These are phyloP conservation scores for Tylopilus vinaceipallidus DNA, from an alignment of 768 basidiomycete genomes.

Conservation along the genomic window DNA sequence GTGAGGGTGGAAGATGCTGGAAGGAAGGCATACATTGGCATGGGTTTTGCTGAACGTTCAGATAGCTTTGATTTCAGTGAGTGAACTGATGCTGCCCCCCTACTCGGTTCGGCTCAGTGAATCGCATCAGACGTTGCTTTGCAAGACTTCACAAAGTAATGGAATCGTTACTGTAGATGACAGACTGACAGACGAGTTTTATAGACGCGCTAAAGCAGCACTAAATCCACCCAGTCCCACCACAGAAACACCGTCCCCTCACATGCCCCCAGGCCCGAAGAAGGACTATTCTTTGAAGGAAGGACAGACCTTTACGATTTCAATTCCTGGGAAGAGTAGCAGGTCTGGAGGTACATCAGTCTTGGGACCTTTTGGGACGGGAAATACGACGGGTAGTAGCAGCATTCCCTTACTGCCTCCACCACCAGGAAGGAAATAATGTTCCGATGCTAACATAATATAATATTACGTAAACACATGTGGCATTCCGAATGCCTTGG, in stretches of 20 bases:
- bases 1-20: constrained; percentile 86
- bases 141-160: constrained; percentile 81
- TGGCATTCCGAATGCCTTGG: constrained; percentile 4
- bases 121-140: constrained; percentile 66
- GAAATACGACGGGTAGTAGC: constrained; percentile 29
- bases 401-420: constrained; percentile 76
- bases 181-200: not conserved
- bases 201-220: constrained; percentile 62
- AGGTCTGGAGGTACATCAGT: constrained; percentile 35
- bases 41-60: constrained; percentile 86
- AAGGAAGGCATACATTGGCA: constrained; percentile 87
- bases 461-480: constrained; percentile 19
- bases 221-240: constrained; percentile 51
- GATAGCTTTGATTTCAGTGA: constrained; percentile 92
- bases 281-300: constrained; percentile 94
- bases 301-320: constrained; percentile 91
- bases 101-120: constrained; percentile 4
- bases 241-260: constrained; percentile 53
- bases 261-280: constrained; percentile 75
- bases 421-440: constrained; percentile 61
- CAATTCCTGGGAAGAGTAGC: constrained; percentile 77
- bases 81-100: constrained; percentile 26
- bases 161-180: not conserved
- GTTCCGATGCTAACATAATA: constrained; percentile 15
- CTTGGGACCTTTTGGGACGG: constrained; percentile 34